phyloP scores from a whole-genome alignment of 208 protist genomes.

The Leishmania braziliensis region DNA sequence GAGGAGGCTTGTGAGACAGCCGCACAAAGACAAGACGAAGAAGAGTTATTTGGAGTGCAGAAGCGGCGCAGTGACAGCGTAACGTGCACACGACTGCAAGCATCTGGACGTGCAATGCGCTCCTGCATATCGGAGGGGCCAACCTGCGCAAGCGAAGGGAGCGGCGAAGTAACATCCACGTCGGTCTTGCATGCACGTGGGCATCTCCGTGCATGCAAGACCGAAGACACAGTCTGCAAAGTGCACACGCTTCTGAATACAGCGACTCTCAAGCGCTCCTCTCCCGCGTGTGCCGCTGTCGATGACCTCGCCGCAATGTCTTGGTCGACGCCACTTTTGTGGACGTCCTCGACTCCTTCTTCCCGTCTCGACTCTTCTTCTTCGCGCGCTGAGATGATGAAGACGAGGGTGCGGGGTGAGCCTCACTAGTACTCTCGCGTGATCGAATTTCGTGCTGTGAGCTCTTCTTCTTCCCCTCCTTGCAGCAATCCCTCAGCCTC shows the following conservation, averaged over 20 bases:
- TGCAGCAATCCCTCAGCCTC: background rate
- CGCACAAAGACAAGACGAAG: background rate
- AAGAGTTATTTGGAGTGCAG: background rate
- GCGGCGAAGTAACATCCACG: background rate
- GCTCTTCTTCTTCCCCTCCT: background rate
- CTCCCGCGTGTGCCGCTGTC: background rate
- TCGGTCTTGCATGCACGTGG: background rate
- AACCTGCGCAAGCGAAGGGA: background rate
- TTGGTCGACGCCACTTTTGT: constrained; percentile 8
- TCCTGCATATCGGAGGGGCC: background rate
- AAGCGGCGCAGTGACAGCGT: background rate
- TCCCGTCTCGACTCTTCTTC: constrained; percentile 2
- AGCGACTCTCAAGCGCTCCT: background rate
- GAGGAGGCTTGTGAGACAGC: background rate
- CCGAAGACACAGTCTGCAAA: background rate
- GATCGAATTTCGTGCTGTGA: background rate
- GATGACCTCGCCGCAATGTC: background rate
- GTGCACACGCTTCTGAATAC: background rate
- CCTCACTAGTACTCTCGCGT: background rate
- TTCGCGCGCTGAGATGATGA: background rate
- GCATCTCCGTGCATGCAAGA: background rate
- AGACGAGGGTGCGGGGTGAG: background rate
- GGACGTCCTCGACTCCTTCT: constrained; percentile 10
- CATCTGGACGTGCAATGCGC: background rate
- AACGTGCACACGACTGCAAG: background rate